These are phyloP conservation scores for Brasenia schreberi DNA, from an alignment of 164 flowering plant genomes.

Conservation along the genomic window DNA sequence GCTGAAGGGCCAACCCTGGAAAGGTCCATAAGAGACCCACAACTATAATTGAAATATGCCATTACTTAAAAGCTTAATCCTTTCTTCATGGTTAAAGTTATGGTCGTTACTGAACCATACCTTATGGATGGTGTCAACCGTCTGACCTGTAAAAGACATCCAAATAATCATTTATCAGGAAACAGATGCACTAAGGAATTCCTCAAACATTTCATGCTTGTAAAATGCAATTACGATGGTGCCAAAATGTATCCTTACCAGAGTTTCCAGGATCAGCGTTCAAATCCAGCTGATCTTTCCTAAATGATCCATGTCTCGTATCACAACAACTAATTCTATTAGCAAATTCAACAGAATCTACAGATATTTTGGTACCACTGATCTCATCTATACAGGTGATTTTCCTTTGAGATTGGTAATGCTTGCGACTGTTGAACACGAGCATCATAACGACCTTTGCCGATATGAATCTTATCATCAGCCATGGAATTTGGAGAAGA, in stretches of 20 bases:
- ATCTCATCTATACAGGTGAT: background rate
- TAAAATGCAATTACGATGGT: no score
- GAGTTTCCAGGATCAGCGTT: background rate
- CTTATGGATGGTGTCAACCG: background rate
- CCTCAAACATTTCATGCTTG: no score
- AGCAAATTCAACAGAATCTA: background rate
- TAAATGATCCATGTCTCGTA: background rate
- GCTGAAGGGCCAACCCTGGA: no score
- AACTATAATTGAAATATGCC: no score
- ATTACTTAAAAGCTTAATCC: no score
- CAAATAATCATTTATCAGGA: background rate
- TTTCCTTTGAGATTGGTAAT: background rate
- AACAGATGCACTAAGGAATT: no score
- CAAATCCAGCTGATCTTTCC: background rate
- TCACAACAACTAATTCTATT: background rate
- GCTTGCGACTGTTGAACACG: background rate
- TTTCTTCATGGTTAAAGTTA: no score
- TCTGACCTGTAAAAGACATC: background rate
- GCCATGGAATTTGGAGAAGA: background rate
- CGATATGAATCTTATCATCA: background rate
- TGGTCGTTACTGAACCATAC: background rate
- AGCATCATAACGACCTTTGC: background rate
- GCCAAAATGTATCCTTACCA: background rate
- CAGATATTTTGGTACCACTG: background rate
- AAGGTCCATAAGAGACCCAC: no score